Conservation (phyloP, 495 filamentous ascomycete genomes). For the Talaromyces nanjingensis region DNA sequence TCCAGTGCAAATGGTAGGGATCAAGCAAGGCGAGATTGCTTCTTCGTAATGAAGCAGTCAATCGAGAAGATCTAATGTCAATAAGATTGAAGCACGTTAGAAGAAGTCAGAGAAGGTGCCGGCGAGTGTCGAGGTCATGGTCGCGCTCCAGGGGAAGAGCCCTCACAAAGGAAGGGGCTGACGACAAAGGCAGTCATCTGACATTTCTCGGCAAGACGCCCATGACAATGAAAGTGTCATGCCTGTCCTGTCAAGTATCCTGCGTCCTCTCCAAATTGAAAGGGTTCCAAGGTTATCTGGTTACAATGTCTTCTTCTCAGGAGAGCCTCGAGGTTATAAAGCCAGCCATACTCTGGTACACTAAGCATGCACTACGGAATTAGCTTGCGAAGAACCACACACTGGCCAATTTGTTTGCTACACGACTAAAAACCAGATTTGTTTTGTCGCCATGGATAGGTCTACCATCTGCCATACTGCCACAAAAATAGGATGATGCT, state of each 20-base stretch:
- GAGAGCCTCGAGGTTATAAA: not conserved
- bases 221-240: not conserved
- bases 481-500: not conserved
- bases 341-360: not conserved
- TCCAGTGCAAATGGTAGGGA: not conserved
- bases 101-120: not conserved
- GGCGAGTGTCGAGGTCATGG: not conserved
- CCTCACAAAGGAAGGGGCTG: not conserved
- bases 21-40: not conserved
- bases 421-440: not conserved
- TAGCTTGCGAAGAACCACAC: not conserved
- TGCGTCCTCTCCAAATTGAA: not conserved
- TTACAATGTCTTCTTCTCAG: not conserved
- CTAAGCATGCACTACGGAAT: slow-evolving; percentile 1
- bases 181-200: not conserved
- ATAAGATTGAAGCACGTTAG: not conserved
- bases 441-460: not conserved
- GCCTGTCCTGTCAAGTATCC: not conserved
- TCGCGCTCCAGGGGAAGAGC: not conserved
- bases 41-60: not conserved
- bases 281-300: not conserved
- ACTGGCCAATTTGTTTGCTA: not conserved
- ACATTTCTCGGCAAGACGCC: not conserved
- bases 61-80: not conserved
- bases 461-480: not conserved